Percentiles rank a stretch among this genome's conserved stretches.
phyloP scores from a whole-genome alignment of 805 yeast genomes.

The Saturnispora quitensis region DNA sequence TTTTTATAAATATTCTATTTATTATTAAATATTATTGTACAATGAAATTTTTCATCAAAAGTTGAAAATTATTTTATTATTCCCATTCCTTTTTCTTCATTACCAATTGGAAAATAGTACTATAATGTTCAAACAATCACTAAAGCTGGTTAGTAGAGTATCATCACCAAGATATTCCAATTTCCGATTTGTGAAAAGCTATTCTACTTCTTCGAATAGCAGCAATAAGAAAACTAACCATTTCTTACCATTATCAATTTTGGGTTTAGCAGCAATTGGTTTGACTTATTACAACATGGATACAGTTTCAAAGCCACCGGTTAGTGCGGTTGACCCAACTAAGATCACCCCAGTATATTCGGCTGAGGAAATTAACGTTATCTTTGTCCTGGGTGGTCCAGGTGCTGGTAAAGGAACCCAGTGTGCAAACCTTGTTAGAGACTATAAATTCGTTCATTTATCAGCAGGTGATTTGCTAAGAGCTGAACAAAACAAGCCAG shows the following conservation, averaged over 20 bases:
- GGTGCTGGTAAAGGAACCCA: slow-evolving; percentile 98
- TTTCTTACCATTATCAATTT: slow-evolving; percentile 20
- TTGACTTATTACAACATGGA: slow-evolving; percentile 27
- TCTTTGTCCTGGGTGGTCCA: slow-evolving; percentile 94
- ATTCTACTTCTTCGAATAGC: slow-evolving; percentile 1
- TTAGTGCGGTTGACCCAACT: slow-evolving; percentile 27
- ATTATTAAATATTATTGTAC: background rate
- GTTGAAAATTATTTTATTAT: background rate
- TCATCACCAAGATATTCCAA: background rate
- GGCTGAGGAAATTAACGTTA: slow-evolving; percentile 46
- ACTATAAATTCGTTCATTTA: slow-evolving; percentile 75
- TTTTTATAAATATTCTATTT: slow-evolving; percentile 3
- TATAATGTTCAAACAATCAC: background rate
- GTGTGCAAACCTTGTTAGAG: slow-evolving; percentile 73
- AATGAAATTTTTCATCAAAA: background rate
- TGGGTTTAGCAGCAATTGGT: slow-evolving; percentile 26
- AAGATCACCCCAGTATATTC: slow-evolving; percentile 13
- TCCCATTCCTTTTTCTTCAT: background rate
- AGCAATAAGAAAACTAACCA: slow-evolving; percentile 10
- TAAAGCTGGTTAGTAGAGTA: background rate
- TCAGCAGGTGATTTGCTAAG: slow-evolving; percentile 96
- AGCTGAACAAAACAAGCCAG: slow-evolving; percentile 80
- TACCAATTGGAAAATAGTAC: background rate
- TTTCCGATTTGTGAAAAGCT: background rate
- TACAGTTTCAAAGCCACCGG: slow-evolving; percentile 24